These are phyloP conservation scores for Chytriomyces hyalinus DNA, from an alignment of 192 early-diverging fungal species.

Conservation along the genomic window DNA sequence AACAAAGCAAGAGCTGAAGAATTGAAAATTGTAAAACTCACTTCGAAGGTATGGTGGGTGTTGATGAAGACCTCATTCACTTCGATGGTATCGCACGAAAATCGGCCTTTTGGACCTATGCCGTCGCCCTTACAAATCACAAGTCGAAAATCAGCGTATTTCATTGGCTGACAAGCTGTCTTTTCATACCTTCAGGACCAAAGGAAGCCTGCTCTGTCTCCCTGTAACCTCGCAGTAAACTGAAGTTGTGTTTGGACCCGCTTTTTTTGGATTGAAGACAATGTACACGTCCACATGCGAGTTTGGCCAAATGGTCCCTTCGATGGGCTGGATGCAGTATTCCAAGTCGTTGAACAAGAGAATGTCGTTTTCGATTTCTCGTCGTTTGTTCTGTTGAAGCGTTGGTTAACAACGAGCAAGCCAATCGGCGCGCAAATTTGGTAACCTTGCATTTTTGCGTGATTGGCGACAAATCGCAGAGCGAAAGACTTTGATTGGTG, in stretches of 20 bases:
- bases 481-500: constrained; percentile 30
- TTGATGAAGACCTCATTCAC: constrained; percentile 62
- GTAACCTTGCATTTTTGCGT: constrained; percentile 46
- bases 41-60: constrained; percentile 59
- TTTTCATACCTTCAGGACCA: constrained; percentile 50
- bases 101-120: constrained; percentile 59
- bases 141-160: constrained; percentile 12
- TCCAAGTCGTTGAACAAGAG: constrained; percentile 47
- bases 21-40: constrained; percentile 3
- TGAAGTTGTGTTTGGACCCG: constrained; percentile 42
- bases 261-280: constrained; percentile 48
- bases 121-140: constrained; percentile 50
- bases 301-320: constrained; percentile 64
- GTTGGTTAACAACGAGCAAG: constrained; percentile 30
- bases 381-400: constrained; percentile 39
- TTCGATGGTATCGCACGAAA: constrained; percentile 61
- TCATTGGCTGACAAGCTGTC: not conserved
- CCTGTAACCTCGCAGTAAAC: constrained; percentile 63
- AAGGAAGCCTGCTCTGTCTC: constrained; percentile 57
- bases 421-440: not conserved
- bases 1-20: not conserved
- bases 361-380: constrained; percentile 46
- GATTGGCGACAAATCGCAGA: constrained; percentile 37
- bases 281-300: constrained; percentile 53
- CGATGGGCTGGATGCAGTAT: constrained; percentile 51